A percentile compares a stretch with the other conserved stretches of the same genome.
phyloP scores from a whole-genome alignment of 1,139 yeast species.

The Zygoascus meyerae region DNA sequence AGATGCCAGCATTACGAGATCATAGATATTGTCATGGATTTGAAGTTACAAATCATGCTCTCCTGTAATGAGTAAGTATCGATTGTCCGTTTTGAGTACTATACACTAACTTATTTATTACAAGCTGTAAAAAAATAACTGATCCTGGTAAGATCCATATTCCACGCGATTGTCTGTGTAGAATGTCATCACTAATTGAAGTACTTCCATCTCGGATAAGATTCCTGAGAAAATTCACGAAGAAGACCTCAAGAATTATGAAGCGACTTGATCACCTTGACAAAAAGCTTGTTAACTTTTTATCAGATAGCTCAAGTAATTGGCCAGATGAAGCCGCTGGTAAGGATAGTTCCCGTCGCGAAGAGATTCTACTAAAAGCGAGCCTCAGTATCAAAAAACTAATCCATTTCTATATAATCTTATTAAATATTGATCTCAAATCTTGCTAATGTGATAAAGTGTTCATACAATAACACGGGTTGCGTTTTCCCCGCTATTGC shows the following conservation, averaged over 20 bases:
- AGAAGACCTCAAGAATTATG: constrained; percentile 1
- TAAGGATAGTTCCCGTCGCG: too few relatives aligned
- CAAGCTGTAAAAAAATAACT: neutral
- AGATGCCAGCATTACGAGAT: neutral
- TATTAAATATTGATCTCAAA: constrained; percentile 5
- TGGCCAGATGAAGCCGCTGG: neutral
- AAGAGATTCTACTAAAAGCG: neutral
- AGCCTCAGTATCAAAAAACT: constrained; percentile 1
- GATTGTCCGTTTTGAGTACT: neutral
- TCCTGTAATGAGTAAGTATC: constrained; percentile 1
- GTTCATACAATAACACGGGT: too few relatives aligned
- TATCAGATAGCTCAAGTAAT: neutral
- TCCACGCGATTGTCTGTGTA: neutral
- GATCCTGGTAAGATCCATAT: constrained; percentile 2
- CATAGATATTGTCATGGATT: constrained; percentile 3
- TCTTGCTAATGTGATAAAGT: neutral
- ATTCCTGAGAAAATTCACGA: constrained; percentile 6
- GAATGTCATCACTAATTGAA: neutral
- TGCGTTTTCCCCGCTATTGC: too few relatives aligned
- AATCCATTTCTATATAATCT: constrained; percentile 5
- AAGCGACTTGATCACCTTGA: neutral
- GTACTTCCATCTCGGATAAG: constrained; percentile 4
- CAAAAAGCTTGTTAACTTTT: neutral
- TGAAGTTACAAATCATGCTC: constrained; percentile 5
- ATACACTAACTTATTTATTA: neutral